Evolutionary conservation across 305 asterid species (phyloP).

Genomic region (Solanum hybrid): DNA sequence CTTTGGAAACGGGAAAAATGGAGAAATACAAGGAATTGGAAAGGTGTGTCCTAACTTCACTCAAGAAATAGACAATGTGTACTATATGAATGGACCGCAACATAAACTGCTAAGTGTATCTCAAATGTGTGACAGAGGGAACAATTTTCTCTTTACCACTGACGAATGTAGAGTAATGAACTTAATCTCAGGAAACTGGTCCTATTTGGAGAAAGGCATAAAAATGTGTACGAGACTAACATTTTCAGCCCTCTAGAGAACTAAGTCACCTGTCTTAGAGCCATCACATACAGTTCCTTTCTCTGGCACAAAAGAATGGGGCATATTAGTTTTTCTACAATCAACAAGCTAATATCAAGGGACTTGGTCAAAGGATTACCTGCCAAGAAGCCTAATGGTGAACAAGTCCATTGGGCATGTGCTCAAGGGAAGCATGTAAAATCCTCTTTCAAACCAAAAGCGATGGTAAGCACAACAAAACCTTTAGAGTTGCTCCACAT

Average conservation of each 20-base stretch:
- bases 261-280: neutral
- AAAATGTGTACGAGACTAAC: neutral
- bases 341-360: neutral
- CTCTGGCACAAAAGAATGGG: neutral
- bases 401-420: neutral
- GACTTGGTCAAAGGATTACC: too few species aligned
- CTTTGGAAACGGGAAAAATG: too few species aligned
- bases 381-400: neutral
- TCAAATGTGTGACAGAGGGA: neutral
- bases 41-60: neutral
- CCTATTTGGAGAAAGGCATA: neutral
- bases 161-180: too few species aligned
- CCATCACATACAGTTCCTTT: neutral
- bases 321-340: neutral
- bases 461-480: neutral
- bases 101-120: neutral
- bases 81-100: neutral
- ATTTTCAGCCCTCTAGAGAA: neutral
- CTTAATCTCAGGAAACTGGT: too few species aligned
- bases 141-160: neutral
- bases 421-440: neutral
- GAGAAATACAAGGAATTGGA: neutral
- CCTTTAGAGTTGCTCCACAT: neutral
- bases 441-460: neutral
- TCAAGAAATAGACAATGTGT: neutral